phyloP scores from a whole-genome alignment of 1,284 basidiomycete genomes.

The Fomitopsis palustris region DNA sequence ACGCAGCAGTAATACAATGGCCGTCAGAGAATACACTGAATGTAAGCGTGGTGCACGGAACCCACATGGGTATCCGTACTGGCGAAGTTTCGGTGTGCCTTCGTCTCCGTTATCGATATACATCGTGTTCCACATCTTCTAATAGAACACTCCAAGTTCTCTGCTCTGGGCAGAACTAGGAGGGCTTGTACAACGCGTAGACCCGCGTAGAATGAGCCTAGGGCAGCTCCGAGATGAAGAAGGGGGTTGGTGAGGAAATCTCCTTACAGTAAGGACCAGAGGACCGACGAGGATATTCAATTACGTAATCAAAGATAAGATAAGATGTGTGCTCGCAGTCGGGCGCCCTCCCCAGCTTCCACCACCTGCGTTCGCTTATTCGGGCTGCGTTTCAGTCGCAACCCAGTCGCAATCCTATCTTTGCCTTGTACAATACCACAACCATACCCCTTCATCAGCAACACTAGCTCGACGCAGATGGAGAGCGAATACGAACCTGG shows the following conservation, averaged over 20 bases:
- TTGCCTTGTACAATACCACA: neutral
- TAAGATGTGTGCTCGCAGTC: neutral
- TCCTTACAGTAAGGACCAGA: too few species aligned
- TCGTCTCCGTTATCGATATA: neutral
- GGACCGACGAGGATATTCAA: too few species aligned
- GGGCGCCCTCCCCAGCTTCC: neutral
- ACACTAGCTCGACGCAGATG: neutral
- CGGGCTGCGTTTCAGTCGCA: neutral
- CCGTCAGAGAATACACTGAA: too few species aligned
- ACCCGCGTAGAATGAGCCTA: neutral
- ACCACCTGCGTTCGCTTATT: neutral
- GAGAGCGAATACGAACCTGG: slow-evolving; percentile 18
- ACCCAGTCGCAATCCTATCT: neutral
- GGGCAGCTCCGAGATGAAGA: neutral
- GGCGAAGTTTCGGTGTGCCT: neutral
- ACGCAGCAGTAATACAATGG: too few species aligned
- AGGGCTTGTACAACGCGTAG: too few species aligned
- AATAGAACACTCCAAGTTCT: too few species aligned
- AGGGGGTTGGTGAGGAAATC: too few species aligned
- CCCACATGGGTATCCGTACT: too few species aligned
- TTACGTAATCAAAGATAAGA: neutral
- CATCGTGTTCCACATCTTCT: neutral
- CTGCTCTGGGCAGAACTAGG: too few species aligned
- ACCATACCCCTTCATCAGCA: neutral
- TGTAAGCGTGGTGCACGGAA: too few species aligned